phyloP scores from a whole-genome alignment of 306 rosid genomes.

The Casuarina cunninghamiana region DNA sequence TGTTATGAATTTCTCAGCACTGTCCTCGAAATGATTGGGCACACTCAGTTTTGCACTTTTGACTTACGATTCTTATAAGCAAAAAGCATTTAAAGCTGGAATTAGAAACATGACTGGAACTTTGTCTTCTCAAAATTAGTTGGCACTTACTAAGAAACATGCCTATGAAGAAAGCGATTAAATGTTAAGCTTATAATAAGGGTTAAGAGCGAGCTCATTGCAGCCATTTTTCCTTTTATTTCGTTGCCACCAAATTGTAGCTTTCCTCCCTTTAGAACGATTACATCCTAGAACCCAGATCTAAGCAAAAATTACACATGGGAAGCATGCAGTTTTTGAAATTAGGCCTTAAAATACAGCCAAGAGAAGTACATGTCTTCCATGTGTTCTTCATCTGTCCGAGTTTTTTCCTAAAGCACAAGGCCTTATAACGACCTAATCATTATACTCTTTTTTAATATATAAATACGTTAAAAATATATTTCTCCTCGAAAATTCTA shows the following conservation, averaged over 20 bases:
- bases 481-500: neutral
- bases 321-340: neutral
- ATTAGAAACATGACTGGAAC: neutral
- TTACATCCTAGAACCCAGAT: neutral
- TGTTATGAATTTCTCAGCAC: neutral
- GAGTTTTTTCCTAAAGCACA: constrained; percentile 30
- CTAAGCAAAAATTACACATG: neutral
- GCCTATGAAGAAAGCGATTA: neutral
- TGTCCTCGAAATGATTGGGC: neutral
- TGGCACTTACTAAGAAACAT: constrained; percentile 1
- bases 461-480: too few relatives aligned
- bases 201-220: too few relatives aligned
- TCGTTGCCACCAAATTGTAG: neutral
- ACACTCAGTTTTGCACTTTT: neutral
- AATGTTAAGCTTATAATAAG: too few relatives aligned
- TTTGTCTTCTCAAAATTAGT: neutral
- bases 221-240: neutral
- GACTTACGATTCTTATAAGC: neutral
- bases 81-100: neutral
- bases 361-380: constrained; percentile 26
- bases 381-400: constrained; percentile 21
- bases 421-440: constrained; percentile 44
- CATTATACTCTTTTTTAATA: constrained; percentile 13
- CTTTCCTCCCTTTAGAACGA: neutral
- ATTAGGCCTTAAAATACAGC: constrained; percentile 2